Percentiles rank a stretch among this genome's conserved stretches.
Conservation (phyloP, 192 early-diverging fungal genomes). For the Backusella tarrabulga region DNA sequence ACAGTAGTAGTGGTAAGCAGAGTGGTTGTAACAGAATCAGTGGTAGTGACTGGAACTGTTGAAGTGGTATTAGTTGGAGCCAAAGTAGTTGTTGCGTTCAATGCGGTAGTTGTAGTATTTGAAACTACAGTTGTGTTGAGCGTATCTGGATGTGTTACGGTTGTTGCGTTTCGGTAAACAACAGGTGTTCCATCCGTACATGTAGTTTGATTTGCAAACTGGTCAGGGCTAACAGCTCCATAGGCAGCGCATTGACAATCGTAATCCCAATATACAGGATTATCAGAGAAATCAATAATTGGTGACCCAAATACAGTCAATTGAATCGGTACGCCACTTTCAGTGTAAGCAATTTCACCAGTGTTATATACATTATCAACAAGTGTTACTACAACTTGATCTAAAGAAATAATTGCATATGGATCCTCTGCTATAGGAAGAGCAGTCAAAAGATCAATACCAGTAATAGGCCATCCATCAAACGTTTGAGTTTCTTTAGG, state of each 20-base stretch:
- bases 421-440: background rate
- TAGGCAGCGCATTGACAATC: background rate
- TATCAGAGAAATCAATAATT: background rate
- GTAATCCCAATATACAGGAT: background rate
- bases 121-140: background rate
- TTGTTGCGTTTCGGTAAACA: background rate
- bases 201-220: background rate
- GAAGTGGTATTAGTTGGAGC: background rate
- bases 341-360: background rate
- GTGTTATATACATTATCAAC: background rate
- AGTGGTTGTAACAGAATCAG: background rate
- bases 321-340: background rate
- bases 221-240: background rate
- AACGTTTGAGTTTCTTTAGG: background rate
- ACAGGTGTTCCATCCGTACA: background rate
- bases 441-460: background rate
- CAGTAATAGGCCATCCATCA: background rate
- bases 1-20: background rate
- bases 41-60: background rate
- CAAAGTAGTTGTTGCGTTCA: background rate
- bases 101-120: background rate
- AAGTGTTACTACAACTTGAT: background rate
- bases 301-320: background rate
- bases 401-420: background rate
- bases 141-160: background rate